Evolutionary conservation across 2,329 filamentous ascomycete genomes (phyloP), one percentile per base, ranked within the genome.

Genomic region (Sarocladium oryzae): DNA sequence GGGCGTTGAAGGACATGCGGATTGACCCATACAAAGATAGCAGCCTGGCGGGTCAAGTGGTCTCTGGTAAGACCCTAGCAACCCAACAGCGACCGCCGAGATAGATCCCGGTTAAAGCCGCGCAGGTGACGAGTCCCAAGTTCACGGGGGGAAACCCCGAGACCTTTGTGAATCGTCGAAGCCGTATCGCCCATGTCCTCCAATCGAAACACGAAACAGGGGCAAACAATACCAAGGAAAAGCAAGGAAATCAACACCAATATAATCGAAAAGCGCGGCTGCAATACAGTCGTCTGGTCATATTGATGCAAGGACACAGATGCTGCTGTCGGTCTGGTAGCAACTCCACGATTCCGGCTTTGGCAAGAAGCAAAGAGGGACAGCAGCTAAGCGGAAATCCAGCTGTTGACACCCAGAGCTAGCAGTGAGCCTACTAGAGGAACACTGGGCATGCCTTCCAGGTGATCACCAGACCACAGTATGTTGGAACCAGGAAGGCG

Each of bases 371-470:
- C 26, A 33, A 13, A 8, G 16, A n/a, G 32, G 26, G 7, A 20
- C 43, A 21, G 28, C 28, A 21, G 28, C 10, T 23, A 32, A 9
- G 6, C 26, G 28, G 28, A 30, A 23, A 48, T 6, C 16, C 15
- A 48, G 5, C 43, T 26, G 28, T 16, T 13, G 43, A 7, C n/a
- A 21, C n/a, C 24, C 26, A 7, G 10, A 11, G 9, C 26, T 20
- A 40, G 54, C 50, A 57, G 58, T 59, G 60, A 65, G 45, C 51
- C 36, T 18, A 24, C 52, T 50, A 43, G 36, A 57, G 60, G 56
- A 63, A 62, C 60, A 69, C 66, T 67, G 64, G 67, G 59, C 65
- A 60, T 69, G 68, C 67, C 67, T 64, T 70, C 66, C 66, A 68
- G 65, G 63, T 58, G 53, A 50, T 52, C 53, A 54, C 57, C 40